Base-by-base conservation (phyloP, 306 rosid species). In the Vigna unguiculata region DNA sequence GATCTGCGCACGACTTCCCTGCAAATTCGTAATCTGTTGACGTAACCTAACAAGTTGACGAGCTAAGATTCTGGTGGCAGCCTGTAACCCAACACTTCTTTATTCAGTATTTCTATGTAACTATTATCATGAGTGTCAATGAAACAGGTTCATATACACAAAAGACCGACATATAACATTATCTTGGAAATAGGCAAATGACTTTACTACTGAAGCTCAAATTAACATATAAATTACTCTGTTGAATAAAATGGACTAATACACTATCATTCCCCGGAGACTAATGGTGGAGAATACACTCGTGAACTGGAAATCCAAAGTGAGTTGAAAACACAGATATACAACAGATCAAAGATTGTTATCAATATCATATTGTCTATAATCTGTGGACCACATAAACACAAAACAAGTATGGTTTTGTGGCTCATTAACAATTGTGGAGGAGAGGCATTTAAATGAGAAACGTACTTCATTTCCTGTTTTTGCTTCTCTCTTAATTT, bases 1-100 rank as follows among this genome's bases (percentile, higher is more conserved):
- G 76, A 94, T 91, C 77, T 94, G 98, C 57, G 98, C 98, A 63
- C 98, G 98, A 81, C 98, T 94, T 47, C 98, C 98, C 80, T 94
- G 98, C 85, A 94, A 83, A 89, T 94, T 94, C 70, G 95, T 90
- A 84, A 94, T 94, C 72, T 94, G 98, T 87, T 94, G 98, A 49
- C 98, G 96, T 51, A 94, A 82, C 78, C 98, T 85, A 76, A 94
- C 97, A 41, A 94, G 98, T 65, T 94, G 98, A 43, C 97, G 97
- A 83, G 98, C 98, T 75, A 94, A 78, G 79, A 94, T 94, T 86
- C 78, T 91, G 30, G 98, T 94, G 24, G 98, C 94, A 79, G 93
- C 93, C 98, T 94, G 80, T 67, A 76, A 59, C 28, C 69, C 51
- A 15, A 75, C 43, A 85, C 72, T 60, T 49, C 4, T n/a, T 32